A percentile compares a stretch with the other conserved stretches of the same genome.
These are phyloP conservation scores for Detonula confervacea DNA, from an alignment of 352 stramenopile species.

Conservation along the genomic window DNA sequence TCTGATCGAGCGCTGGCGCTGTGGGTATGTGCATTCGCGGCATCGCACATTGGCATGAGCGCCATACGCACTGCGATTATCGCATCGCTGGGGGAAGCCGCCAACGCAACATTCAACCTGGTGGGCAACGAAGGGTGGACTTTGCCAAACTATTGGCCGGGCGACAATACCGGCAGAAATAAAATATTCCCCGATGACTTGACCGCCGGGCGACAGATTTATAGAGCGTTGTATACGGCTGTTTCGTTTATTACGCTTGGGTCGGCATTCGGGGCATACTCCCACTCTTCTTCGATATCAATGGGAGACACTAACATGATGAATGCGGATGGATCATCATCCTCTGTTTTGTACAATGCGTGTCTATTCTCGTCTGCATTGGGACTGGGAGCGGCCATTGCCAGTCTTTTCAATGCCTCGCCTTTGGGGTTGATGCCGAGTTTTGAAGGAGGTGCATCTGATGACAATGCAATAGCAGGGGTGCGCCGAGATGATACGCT, in stretches of 20 bases:
- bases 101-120: slow-evolving; percentile 5
- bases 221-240: slow-evolving; percentile 56
- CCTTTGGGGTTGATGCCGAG: slow-evolving; percentile 53
- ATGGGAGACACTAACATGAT: neutral
- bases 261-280: slow-evolving; percentile 52
- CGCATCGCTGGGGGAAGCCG: slow-evolving; percentile 35
- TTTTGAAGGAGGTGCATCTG: slow-evolving; percentile 5
- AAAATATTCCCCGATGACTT: slow-evolving; percentile 58
- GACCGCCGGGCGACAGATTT: slow-evolving; percentile 64
- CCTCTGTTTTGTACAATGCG: slow-evolving; percentile 18
- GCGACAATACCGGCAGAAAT: slow-evolving; percentile 51
- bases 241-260: slow-evolving; percentile 66
- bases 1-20: slow-evolving; percentile 19
- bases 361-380: slow-evolving; percentile 37
- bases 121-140: slow-evolving; percentile 47
- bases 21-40: slow-evolving; percentile 57
- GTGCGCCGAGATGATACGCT: slow-evolving; percentile 50
- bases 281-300: slow-evolving; percentile 17
- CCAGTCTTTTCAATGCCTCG: slow-evolving; percentile 66
- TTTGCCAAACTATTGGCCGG: slow-evolving; percentile 59
- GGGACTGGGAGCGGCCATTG: slow-evolving; percentile 43
- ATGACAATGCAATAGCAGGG: slow-evolving; percentile 17
- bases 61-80: slow-evolving; percentile 56
- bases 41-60: slow-evolving; percentile 67
- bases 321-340: neutral